These are phyloP conservation scores for Hanseniaspora hatyaiensis DNA, from an alignment of 805 yeast genomes.

Conservation along the genomic window DNA sequence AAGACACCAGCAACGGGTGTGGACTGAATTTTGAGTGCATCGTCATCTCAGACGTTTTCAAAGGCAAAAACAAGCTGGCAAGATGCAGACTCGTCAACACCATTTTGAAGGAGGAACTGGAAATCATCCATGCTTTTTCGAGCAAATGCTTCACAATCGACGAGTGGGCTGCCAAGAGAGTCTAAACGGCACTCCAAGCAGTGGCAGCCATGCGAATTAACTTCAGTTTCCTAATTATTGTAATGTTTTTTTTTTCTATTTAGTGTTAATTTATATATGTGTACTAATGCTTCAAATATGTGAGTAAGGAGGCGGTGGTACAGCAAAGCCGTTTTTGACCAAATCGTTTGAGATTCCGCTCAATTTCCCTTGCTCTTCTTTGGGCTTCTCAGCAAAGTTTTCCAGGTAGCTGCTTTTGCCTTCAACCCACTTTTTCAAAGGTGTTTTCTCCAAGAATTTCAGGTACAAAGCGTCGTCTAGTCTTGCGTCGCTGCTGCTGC, in stretches of 20 bases:
- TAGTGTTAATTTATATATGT: neutral
- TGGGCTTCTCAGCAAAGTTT: slow-evolving; percentile 6
- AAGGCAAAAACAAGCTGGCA: slow-evolving; percentile 71
- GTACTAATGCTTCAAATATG: neutral
- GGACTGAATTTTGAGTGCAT: slow-evolving; percentile 95
- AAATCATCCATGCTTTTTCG: slow-evolving; percentile 85
- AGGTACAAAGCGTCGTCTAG: neutral
- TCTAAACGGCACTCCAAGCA: neutral
- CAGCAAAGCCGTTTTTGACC: too few species aligned
- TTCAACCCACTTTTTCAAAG: slow-evolving; percentile 10
- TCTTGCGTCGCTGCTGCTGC: too few species aligned
- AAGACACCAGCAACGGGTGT: slow-evolving; percentile 68
- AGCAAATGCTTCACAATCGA: slow-evolving; percentile 78
- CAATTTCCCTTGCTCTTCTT: neutral
- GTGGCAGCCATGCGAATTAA: too few species aligned
- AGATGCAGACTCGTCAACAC: slow-evolving; percentile 79
- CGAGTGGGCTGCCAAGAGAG: slow-evolving; percentile 56
- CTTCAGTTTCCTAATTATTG: too few species aligned
- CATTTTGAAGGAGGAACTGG: slow-evolving; percentile 72
- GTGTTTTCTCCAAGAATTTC: slow-evolving; percentile 9
- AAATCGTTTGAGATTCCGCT: neutral
- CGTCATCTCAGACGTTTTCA: slow-evolving; percentile 60
- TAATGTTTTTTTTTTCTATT: neutral
- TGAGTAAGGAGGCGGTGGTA: slow-evolving; percentile 16
- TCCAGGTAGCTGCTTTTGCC: neutral